Percentiles rank a stretch among this genome's conserved stretches.
Evolutionary conservation across 768 basidiomycete genomes (phyloP).

Genomic region (Auriscalpium microsporum): DNA sequence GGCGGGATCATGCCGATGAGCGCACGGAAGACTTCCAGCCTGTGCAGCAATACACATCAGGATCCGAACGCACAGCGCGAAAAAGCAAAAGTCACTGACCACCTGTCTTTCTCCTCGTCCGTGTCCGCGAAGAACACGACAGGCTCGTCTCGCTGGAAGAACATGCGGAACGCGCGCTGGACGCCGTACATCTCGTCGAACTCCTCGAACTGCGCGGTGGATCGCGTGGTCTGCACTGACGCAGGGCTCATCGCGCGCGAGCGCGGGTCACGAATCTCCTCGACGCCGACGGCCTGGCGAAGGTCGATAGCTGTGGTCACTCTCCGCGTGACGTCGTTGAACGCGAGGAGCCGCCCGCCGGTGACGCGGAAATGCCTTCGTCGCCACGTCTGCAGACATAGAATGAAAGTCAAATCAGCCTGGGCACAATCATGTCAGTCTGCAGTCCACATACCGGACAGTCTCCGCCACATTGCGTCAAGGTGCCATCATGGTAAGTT

Average conservation of each 20-base stretch:
- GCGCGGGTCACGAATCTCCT: constrained; percentile 65
- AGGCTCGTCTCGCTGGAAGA: constrained; percentile 69
- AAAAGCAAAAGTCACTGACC: constrained; percentile 40
- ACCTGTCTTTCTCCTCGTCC: constrained; percentile 78
- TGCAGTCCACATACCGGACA: constrained; percentile 57
- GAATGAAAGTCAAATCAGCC: neutral
- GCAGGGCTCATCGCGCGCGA: constrained; percentile 37
- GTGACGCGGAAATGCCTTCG: constrained; percentile 78
- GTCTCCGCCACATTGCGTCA: constrained; percentile 93
- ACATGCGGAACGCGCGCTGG: constrained; percentile 76
- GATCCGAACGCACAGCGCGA: neutral
- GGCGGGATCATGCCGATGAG: constrained; percentile 86
- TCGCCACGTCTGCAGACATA: constrained; percentile 56
- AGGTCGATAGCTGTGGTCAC: constrained; percentile 87
- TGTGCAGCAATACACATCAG: constrained; percentile 23
- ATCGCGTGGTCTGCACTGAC: constrained; percentile 28
- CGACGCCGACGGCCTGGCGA: constrained; percentile 68
- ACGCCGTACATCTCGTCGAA: constrained; percentile 60
- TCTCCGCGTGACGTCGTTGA: constrained; percentile 89
- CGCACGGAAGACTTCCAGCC: constrained; percentile 79
- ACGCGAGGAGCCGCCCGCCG: constrained; percentile 80
- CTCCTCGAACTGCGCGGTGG: constrained; percentile 35
- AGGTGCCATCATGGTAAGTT: constrained; percentile 84
- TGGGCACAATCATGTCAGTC: neutral
- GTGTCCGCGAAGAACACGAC: constrained; percentile 90